A percentile compares a stretch with the other conserved stretches of the same genome.
These are phyloP conservation scores for Thozetella sp. DNA, from an alignment of 495 filamentous ascomycete genomes.

Conservation along the genomic window DNA sequence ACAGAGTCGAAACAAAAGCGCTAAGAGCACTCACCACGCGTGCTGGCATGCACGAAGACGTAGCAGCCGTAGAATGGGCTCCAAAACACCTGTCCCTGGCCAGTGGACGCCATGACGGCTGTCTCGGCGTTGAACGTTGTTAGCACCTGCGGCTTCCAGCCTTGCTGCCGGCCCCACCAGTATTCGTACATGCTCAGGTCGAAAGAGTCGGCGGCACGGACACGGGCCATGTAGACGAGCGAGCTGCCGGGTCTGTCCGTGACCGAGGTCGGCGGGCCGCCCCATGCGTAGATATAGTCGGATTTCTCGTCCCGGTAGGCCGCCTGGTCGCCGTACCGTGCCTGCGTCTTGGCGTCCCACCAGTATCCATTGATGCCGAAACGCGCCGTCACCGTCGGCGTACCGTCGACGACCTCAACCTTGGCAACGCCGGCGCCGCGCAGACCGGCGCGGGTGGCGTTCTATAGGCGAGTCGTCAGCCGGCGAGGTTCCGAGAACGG, in stretches of 20 bases:
- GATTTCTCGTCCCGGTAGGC: constrained; percentile 34
- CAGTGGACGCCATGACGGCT: constrained; percentile 28
- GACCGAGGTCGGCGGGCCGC: constrained; percentile 26
- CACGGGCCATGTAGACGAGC: constrained; percentile 36
- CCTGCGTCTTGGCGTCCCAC: constrained; percentile 20
- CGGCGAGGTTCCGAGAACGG: not conserved
- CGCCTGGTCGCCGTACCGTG: constrained; percentile 33
- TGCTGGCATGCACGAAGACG: constrained; percentile 26
- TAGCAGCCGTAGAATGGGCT: constrained; percentile 28
- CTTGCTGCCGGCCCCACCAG: constrained; percentile 29
- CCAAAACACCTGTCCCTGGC: constrained; percentile 32
- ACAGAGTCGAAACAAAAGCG: not conserved
- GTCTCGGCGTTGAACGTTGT: constrained; percentile 23
- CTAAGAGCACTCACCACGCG: constrained; percentile 22
- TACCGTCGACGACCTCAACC: constrained; percentile 25
- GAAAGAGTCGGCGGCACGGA: constrained; percentile 29
- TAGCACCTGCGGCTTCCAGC: constrained; percentile 26
- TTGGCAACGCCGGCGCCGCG: constrained; percentile 32
- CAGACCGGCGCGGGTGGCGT: constrained; percentile 25
- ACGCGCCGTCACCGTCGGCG: constrained; percentile 30
- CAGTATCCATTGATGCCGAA: constrained; percentile 31
- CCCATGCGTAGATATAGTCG: constrained; percentile 34
- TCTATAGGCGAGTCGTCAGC: constrained; percentile 13
- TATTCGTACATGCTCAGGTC: constrained; percentile 34
- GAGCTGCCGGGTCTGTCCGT: constrained; percentile 14